Percentiles rank a stretch among this genome's conserved stretches.
Evolutionary conservation across 2,329 filamentous ascomycete genomes (phyloP).

Genomic region (Alternaria metachromatica): DNA sequence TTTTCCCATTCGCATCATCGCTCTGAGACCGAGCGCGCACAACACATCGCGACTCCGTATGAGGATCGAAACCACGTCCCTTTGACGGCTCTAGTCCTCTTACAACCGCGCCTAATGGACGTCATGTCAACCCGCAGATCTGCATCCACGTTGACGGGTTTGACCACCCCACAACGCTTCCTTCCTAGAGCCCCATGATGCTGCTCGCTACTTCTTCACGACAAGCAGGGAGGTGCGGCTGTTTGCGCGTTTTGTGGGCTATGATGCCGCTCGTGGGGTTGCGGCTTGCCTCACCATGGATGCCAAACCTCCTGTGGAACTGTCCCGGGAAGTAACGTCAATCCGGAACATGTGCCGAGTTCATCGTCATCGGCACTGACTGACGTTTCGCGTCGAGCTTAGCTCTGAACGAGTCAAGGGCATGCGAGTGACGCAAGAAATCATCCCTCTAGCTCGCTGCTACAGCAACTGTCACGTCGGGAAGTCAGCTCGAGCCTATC

Average conservation of each 20-base stretch:
- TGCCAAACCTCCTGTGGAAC: not conserved
- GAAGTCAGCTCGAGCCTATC: not conserved
- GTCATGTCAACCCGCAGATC: slow-evolving; percentile 26
- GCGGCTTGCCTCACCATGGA: not conserved
- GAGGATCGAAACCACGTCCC: not conserved
- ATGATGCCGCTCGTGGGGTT: slow-evolving; percentile 4
- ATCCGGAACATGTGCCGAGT: not conserved
- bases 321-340: not conserved
- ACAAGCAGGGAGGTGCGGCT: not conserved
- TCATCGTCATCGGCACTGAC: not conserved
- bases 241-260: slow-evolving; percentile 1
- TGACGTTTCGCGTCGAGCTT: not conserved
- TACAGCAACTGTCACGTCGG: not conserved
- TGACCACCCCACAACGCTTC: slow-evolving; percentile 7
- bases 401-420: not conserved
- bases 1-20: not conserved
- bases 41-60: not conserved
- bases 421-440: slow-evolving; percentile 5
- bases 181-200: not conserved
- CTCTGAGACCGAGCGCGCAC: not conserved
- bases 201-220: not conserved
- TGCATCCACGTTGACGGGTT: slow-evolving; percentile 1
- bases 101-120: slow-evolving; percentile 5
- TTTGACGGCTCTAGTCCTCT: slow-evolving; percentile 5
- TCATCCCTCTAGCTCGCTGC: not conserved